Evolutionary conservation across 2,329 filamentous ascomycete genomes (phyloP), one percentile per base, ranked within the genome.

Genomic region (Botrytis aclada): DNA sequence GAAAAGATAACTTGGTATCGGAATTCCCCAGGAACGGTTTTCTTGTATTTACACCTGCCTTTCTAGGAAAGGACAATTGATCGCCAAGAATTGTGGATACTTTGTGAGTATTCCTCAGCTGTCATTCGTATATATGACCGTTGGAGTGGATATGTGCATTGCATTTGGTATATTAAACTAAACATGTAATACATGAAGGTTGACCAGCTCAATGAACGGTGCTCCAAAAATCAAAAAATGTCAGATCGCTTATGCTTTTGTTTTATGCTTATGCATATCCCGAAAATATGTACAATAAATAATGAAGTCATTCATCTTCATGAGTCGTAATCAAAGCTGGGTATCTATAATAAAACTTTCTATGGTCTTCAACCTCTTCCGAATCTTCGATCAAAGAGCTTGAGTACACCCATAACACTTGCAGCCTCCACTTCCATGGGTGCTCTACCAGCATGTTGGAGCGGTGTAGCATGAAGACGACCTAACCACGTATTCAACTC

Each of bases 361-460:
- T 39, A 12, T 14, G 29, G 29, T 45, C 29, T 60, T 80, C 76
- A 81, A 67, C 78, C 82, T 72, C 83, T 80, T 25, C 89, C 89
- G 80, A 95, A 95, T 71, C 92, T 84, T 67, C 93, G 86, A 78
- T 95, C 92, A 82, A 95, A 95, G 75, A 92, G 90, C 81, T 92
- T 93, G 74, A 95, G 83, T n/a, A 94, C 92, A 60, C 91, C 91
- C 92, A 95, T 94, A 71, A 95, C 93, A 81, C 92, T 94, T 0
- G 92, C 92, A 10, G 92, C 92, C 82, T 95, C 92, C 25, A 95
- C 92, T 80, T 95, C 92, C 78, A 94, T 89, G 1, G 92, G 89
- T 84, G 84, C 74, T 83, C 82, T 71, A 81, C 81, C 71, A 81
- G 79, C 69, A 82, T 82, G 77, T 71, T 77, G 72, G 71, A 78